Evolutionary conservation across 805 yeast genomes (phyloP), one percentile per base, ranked within the genome.

Genomic region (Torulaspora maleeae): DNA sequence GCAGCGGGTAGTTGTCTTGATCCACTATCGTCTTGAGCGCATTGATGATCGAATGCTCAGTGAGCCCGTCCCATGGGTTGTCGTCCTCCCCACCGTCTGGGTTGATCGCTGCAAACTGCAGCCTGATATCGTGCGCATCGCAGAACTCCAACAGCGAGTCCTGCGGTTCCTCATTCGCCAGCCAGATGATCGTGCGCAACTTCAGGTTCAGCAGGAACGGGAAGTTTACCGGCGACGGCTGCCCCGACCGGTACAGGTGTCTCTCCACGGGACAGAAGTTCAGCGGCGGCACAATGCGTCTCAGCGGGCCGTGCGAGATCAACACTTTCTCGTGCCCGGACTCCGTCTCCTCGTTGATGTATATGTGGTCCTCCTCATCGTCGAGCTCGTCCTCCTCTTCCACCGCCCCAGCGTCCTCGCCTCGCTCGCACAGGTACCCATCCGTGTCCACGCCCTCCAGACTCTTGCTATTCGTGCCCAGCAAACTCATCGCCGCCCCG

Each of bases 31-130:
- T 74, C 50, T 82, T 84, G 50, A 91, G 68, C 0, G 96, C 95
- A 49, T 80, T 81, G 22, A 79, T 77, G 43, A 91, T 88, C 17
- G 95, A 79, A 34, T 78, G 74, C 59, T 89, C 96, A 15, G 89
- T 86, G 28, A 91, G 72, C 9, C 95, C 91, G 65, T 93, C 98
- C 99, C 99, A 91, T 2, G 98, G 96, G 59, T 90, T 89, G 52
- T 75, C 78, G 53, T 75, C 79, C 43, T 66, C 70, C 16, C 88
- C 79, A 50, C 83, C 80, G 55, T 89, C 95, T 22, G 87, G 83
- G 43, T 82, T 79, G 41, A 85, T 76, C 1, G 95, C 95, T 30
- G 87, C 83, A 64, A 87, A 93, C 64, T 86, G 91, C 37, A 93
- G 72, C 49, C 77, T 76, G 49, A 93, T 88, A 47, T 78, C 76